phyloP scores from a whole-genome alignment of 495 filamentous ascomycete species.

The Xylaria longipes region DNA sequence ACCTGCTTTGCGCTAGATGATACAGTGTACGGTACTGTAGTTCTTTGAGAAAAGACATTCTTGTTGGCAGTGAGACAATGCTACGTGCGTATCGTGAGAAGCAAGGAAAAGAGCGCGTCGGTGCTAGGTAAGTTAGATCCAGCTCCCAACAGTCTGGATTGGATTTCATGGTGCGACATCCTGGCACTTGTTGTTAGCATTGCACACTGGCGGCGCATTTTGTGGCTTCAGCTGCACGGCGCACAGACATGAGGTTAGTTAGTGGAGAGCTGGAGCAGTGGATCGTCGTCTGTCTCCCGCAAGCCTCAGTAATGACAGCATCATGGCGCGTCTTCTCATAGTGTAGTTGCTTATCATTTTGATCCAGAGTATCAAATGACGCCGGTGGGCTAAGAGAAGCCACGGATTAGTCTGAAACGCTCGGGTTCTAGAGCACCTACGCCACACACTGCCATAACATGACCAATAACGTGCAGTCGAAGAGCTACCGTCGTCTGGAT shows the following conservation, averaged over 20 bases:
- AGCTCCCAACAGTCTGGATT: slow-evolving; percentile 8
- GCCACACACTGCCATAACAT: background rate
- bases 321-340: background rate
- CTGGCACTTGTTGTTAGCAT: background rate
- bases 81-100: background rate
- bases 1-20: slow-evolving; percentile 3
- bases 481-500: background rate
- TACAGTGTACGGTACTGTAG: background rate
- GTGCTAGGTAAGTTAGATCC: background rate
- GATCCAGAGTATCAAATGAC: background rate
- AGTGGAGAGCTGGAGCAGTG: background rate
- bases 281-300: background rate
- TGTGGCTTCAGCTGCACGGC: background rate
- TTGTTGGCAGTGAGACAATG: background rate
- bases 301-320: background rate
- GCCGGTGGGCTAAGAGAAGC: slow-evolving; percentile 1
- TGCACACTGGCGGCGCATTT: background rate
- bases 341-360: background rate
- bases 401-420: slow-evolving; percentile 12
- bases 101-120: background rate
- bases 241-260: background rate
- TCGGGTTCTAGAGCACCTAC: background rate
- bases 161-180: slow-evolving; percentile 12
- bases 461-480: background rate
- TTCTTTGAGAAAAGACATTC: background rate